Percentiles rank a stretch among this genome's conserved stretches.
Evolutionary conservation across 345 rosid genomes (phyloP).

Genomic region (Euphorbia lathyris): DNA sequence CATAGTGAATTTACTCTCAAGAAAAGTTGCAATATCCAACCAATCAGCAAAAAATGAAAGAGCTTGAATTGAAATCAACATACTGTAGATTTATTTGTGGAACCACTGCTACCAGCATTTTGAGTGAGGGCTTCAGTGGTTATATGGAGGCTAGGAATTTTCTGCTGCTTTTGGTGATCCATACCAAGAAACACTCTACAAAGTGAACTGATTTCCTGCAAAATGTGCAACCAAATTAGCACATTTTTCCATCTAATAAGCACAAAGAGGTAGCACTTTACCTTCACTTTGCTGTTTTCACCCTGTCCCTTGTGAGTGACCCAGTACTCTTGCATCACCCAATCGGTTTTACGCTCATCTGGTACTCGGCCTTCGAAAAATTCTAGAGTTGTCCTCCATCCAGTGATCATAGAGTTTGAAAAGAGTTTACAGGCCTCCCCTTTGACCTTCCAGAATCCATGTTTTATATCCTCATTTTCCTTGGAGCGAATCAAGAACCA

Average conservation of each 20-base stretch:
- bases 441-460: constrained; percentile 42
- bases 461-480: constrained; percentile 15
- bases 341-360: constrained; percentile 29
- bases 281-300: constrained; percentile 34
- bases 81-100: constrained; percentile 33
- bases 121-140: neutral
- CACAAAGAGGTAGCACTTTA: constrained; percentile 11
- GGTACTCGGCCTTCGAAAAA: constrained; percentile 35
- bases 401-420: constrained; percentile 32
- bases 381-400: constrained; percentile 45
- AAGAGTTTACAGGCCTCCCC: constrained; percentile 36
- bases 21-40: neutral
- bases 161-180: constrained; percentile 11
- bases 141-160: neutral
- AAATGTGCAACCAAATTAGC: constrained; percentile 28
- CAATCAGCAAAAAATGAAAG: constrained; percentile 6
- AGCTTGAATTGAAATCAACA: constrained; percentile 13
- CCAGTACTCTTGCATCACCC: constrained; percentile 44
- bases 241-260: neutral
- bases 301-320: constrained; percentile 24
- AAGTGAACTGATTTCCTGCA: constrained; percentile 39
- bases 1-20: neutral
- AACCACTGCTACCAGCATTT: constrained; percentile 10
- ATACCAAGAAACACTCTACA: constrained; percentile 34
- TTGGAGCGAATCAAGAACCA: constrained; percentile 39